Base-by-base conservation (phyloP, 371 early-diverging fungal species). In the Mortierella polycephala region DNA sequence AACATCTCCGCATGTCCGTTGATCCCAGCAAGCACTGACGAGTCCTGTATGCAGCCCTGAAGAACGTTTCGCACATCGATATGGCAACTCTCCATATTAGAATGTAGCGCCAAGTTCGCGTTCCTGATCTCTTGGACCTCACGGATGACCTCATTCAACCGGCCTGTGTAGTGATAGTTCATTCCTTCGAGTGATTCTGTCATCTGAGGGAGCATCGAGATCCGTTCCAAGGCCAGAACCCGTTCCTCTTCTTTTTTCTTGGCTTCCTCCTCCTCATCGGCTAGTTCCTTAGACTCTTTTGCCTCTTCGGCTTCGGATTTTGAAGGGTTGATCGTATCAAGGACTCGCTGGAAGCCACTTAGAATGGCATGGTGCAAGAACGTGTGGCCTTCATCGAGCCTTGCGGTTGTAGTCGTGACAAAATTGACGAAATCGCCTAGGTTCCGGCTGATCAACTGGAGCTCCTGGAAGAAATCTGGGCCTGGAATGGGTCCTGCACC, bases 41-140 rank as follows among this genome's bases (percentile, higher is more conserved):
- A 69, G 40, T 74, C 75, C 23, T 74, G 59, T 40, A 64, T 64
- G n/a, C 56, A 64, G 1, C 75, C 75, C 16, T 54, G 41, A 0
- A 69, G 55, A 11, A 74, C 13, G 12, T 63, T 67, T 40, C 49
- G 47, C 0, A 73, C 60, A 23, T 63, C 64, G 12, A 30, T 47
- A 18, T 67, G 60, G 37, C 60, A 60, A 8, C 18, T 49, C 6
- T 13, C 49, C 13, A 74, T 16, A 1, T 47, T 40, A 5, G 12
- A 23, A 5, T 46, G 49, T 16, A 69, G 20, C 11, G 10, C 42
- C 13, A 37, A 30, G 2, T 47, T 44, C 2, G 13, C 45, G 7
- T 47, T 37, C 9, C 16, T 61, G 37, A 57, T 14, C 10, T 60
- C 65, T 13, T 46, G 14, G 12, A 72, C 16, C 0, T 57, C 62